Evolutionary conservation across 257 asterid species (phyloP), one percentile per base, ranked within the genome.

Genomic region (Leonotis leonurus): DNA sequence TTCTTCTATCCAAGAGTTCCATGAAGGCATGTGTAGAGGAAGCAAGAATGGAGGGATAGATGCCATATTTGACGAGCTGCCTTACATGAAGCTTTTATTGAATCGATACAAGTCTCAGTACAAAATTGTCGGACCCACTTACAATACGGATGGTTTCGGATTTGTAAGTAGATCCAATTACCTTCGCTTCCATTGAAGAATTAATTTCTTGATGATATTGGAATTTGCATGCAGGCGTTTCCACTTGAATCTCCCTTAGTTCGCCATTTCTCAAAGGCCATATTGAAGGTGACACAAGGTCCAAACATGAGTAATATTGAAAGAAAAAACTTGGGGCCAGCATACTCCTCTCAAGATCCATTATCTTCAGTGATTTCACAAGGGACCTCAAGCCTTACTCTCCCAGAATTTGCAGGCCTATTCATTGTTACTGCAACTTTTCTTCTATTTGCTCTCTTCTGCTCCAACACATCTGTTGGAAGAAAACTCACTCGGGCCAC

Each of bases 91-190:
- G 56, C 12, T 77, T 22, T 46, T 73, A 8, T 35, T 79, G 49
- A 60, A 64, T 9, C 22, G 33, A 64, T 81, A 79, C 22, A 65
- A 62, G 8, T 22, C 73, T 4, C 64, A 62, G 5, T 85, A 85
- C 78, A 82, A 64, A 32, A 82, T 80, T 51, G 75, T 73, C 2
- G 85, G 79, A 9, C 82, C 73, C 48, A 65, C 79, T 0, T 73
- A 85, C 73, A 74, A 46, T 45, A 82, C 89, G 0, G 80, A 48
- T 48, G 89, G 93, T 1, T 64, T 81, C 43, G 81, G 85, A 26
- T 85, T 82, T 52, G 87, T 78, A 65, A 77, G 88, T 62, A 14
- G 24, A 16, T 6, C 12, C 5, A 44, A 30, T 9, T 30, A 4
- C 6, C 7, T 1, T 5, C 3, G 7, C 7, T 30, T 30, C 36